Evolutionary conservation across 371 early-diverging fungal genomes (phyloP), one percentile per base, ranked within the genome.

Genomic region (Mucor racemosus): DNA sequence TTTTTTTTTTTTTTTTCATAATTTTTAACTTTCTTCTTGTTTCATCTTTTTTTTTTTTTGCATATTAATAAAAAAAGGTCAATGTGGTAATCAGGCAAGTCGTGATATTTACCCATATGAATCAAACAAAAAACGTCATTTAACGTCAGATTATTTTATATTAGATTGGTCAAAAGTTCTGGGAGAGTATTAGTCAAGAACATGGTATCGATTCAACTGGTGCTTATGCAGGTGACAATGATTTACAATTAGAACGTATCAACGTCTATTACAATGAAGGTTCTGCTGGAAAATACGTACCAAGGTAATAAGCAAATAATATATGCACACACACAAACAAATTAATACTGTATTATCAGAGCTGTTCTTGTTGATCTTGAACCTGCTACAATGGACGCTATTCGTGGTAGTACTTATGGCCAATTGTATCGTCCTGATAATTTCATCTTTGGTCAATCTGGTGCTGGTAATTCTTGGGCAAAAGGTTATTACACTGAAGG

Each of bases 241-340:
- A 91, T 76, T 84, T 91, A 60, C 98, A 99, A 83, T 85, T 98
- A 46, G 77, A 74, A 36, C 94, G 97, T 74, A 94, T 98, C 80
- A 96, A 97, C 68, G 99, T 99, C 62, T 99, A 98, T 90, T 99
- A 95, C 86, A 98, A 97, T 81, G 98, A 99, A 81, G 94, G 95
- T 42, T 76, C 82, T 55, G 79, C 81, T 65, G 90, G 88, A 69
- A 93, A 94, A 81, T 95, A 95, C 65, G 91, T 92, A 39, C 99
- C 99, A 21, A 78, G 71, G 67, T 71, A 67, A 59, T 26, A 5
- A 21, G 15, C 11, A 21, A 21, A 50, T 26, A 26, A 26, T 26
- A 3, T 26, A 1, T 26, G 26, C 26, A n/a, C 2, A 46, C 38
- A 38, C 34, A 36, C 15, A 56, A 48, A 31, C 40, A 19, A 15